These are phyloP conservation scores for Arachnopeziza araneosa DNA, from an alignment of 2,329 filamentous ascomycete species.

Conservation along the genomic window DNA sequence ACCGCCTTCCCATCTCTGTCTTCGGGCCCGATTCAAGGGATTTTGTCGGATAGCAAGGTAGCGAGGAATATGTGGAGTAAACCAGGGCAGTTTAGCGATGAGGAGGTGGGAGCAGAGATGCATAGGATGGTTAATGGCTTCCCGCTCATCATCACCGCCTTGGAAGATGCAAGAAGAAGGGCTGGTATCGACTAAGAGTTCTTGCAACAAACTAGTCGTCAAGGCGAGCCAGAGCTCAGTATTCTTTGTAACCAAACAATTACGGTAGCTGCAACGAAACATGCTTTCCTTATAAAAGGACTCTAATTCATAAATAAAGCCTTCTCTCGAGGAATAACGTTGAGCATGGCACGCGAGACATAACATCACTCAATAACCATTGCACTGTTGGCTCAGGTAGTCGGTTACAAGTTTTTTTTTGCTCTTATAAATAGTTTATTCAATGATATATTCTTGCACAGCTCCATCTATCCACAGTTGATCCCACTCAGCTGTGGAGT, in stretches of 20 bases:
- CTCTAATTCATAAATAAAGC: background rate
- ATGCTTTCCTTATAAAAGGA: background rate
- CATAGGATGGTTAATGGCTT: background rate
- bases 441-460: too few relatives aligned
- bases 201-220: background rate
- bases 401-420: too few relatives aligned
- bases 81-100: background rate
- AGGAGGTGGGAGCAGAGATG: background rate
- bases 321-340: too few relatives aligned
- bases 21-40: background rate
- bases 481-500: too few relatives aligned
- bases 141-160: background rate
- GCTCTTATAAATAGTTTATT: too few relatives aligned
- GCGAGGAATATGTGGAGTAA: background rate
- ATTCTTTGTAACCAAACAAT: background rate
- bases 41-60: background rate
- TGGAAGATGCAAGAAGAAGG: background rate
- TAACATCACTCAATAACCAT: too few relatives aligned
- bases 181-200: background rate
- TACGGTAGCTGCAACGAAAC: background rate
- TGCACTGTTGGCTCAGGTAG: too few relatives aligned
- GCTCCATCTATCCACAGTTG: too few relatives aligned
- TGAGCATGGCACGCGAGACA: too few relatives aligned
- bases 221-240: background rate
- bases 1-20: background rate